A percentile compares a stretch with the other conserved stretches of the same genome.
phyloP scores from a whole-genome alignment of 352 stramenopile species.

The Globisporangium lucens region DNA sequence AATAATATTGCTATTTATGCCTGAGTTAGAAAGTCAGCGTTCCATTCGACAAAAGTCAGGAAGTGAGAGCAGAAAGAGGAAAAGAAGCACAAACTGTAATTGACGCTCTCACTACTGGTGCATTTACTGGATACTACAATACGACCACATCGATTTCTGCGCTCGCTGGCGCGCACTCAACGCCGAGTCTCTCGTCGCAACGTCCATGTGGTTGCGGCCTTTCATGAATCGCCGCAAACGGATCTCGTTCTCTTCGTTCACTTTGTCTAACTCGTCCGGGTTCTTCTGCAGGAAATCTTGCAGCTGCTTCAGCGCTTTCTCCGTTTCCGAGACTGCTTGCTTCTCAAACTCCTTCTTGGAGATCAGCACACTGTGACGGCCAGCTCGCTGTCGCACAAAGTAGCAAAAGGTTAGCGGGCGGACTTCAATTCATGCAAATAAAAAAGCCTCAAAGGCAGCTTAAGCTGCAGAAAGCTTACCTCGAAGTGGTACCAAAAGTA shows the following conservation, averaged over 20 bases:
- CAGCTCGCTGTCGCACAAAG: slow-evolving; percentile 17
- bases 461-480: slow-evolving; percentile 15
- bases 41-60: not conserved
- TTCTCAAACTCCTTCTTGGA: slow-evolving; percentile 70
- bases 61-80: not conserved
- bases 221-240: slow-evolving; percentile 75
- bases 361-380: slow-evolving; percentile 67
- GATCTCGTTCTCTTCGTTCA: slow-evolving; percentile 81
- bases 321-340: slow-evolving; percentile 65
- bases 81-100: slow-evolving; percentile 10
- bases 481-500: slow-evolving; percentile 89
- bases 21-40: slow-evolving; percentile 9
- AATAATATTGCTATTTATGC: slow-evolving; percentile 23
- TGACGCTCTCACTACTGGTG: slow-evolving; percentile 7
- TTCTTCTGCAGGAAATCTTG: slow-evolving; percentile 65
- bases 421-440: slow-evolving; percentile 15
- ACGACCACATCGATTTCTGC: slow-evolving; percentile 35
- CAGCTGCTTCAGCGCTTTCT: slow-evolving; percentile 68
- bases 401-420: slow-evolving; percentile 10
- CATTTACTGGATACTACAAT: slow-evolving; percentile 47
- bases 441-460: not conserved
- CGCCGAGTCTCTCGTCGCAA: slow-evolving; percentile 43
- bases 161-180: slow-evolving; percentile 25
- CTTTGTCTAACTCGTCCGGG: slow-evolving; percentile 68
- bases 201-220: slow-evolving; percentile 72